These are phyloP conservation scores for Thecaphora frezii DNA, from an alignment of 1,284 basidiomycete genomes.

Conservation along the genomic window DNA sequence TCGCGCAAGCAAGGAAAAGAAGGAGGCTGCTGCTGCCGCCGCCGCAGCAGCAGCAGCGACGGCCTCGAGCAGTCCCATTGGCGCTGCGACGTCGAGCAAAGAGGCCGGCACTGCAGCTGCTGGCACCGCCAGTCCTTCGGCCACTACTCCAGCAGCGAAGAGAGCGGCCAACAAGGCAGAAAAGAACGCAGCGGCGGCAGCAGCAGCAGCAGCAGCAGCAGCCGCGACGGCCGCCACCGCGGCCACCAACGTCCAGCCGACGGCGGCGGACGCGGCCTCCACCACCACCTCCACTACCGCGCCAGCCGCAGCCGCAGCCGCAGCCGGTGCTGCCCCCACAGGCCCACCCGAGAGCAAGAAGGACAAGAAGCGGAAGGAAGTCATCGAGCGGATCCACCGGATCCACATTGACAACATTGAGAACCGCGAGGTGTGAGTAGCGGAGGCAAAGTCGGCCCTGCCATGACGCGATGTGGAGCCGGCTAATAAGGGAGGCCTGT, in stretches of 20 bases:
- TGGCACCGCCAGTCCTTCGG: background rate
- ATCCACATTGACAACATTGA: slow-evolving; percentile 56
- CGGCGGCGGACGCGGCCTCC: too few relatives aligned
- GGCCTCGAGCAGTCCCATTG: too few relatives aligned
- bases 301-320: background rate
- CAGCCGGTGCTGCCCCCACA: slow-evolving; percentile 5
- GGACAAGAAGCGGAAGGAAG: slow-evolving; percentile 54
- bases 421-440: slow-evolving; percentile 43
- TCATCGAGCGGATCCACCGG: slow-evolving; percentile 55
- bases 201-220: slow-evolving; percentile 12
- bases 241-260: too few relatives aligned
- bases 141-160: slow-evolving; percentile 9
- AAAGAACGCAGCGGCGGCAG: slow-evolving; percentile 21
- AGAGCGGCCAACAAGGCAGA: slow-evolving; percentile 23
- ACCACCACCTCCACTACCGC: slow-evolving; percentile 1
- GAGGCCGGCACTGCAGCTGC: slow-evolving; percentile 15
- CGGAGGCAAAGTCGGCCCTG: too few relatives aligned
- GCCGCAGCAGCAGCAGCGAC: slow-evolving; percentile 12
- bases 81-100: slow-evolving; percentile 3
- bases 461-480: too few relatives aligned
- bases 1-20: slow-evolving; percentile 29
- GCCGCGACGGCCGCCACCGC: slow-evolving; percentile 1
- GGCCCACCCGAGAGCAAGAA: slow-evolving; percentile 33
- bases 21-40: slow-evolving; percentile 16
- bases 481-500: too few relatives aligned